These are phyloP conservation scores for Hyphopichia homilentoma DNA, from an alignment of 805 yeast genomes.

Conservation along the genomic window DNA sequence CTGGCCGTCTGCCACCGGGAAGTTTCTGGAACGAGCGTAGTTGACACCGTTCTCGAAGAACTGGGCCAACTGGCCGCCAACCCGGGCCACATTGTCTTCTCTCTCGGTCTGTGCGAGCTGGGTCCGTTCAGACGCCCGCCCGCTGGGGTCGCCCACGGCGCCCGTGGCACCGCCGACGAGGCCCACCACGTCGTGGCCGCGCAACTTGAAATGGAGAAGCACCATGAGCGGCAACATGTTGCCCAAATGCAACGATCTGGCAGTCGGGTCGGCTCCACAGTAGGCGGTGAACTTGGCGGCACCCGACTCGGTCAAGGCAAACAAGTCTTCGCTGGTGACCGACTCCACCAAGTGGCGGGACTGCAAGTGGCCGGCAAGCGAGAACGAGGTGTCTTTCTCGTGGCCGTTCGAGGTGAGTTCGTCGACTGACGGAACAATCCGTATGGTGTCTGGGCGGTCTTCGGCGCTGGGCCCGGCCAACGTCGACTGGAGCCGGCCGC, in stretches of 20 bases:
- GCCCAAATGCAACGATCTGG: conserved; percentile 84
- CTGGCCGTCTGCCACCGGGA: conserved; percentile 17
- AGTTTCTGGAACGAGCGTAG: conserved; percentile 55
- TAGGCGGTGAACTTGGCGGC: conserved; percentile 52
- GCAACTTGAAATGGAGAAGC: conserved; percentile 72
- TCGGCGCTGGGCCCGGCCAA: conserved; percentile 6
- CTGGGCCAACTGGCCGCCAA: conserved; percentile 55
- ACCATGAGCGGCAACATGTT: conserved; percentile 85
- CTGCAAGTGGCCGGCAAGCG: conserved; percentile 36
- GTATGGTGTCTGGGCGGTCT: conserved; percentile 27
- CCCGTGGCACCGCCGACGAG: conserved; percentile 96
- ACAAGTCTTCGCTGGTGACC: conserved; percentile 35
- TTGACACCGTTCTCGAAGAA: conserved; percentile 61
- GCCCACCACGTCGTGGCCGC: conserved; percentile 84
- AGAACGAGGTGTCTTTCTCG: conserved; percentile 19
- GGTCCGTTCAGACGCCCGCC: conserved; percentile 72
- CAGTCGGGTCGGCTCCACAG: conserved; percentile 97
- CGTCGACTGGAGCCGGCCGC: conserved; percentile 10
- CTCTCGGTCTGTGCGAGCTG: conserved; percentile 52
- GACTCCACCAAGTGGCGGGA: conserved; percentile 35
- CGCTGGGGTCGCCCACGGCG: conserved; percentile 94
- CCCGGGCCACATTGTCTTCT: conserved; percentile 51
- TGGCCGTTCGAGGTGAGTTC: conserved; percentile 18
- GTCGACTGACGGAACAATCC: conserved; percentile 35
- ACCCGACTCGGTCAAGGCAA: conserved; percentile 24